Evolutionary conservation across 2,329 filamentous ascomycete species (phyloP).

Genomic region (Intubia oerlemansii): DNA sequence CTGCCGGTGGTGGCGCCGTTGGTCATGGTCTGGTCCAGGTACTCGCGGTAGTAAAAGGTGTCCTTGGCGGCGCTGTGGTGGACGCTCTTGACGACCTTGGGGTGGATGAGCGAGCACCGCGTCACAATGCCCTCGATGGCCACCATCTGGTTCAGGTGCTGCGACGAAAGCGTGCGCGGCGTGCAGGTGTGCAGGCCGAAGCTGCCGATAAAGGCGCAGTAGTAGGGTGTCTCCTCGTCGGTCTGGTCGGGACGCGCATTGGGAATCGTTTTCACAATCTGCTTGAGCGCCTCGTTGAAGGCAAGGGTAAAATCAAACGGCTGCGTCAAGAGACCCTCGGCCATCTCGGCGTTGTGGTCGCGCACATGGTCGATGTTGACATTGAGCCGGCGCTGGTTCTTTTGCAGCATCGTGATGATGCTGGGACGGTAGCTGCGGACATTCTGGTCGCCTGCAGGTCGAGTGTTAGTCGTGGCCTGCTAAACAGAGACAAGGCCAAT

Average conservation of each 20-base stretch:
- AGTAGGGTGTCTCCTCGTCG: conserved; percentile 65
- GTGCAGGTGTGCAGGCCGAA: conserved; percentile 94
- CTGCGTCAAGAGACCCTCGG: conserved; percentile 53
- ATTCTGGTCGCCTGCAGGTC: conserved; percentile 30
- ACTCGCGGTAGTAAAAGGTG: conserved; percentile 75
- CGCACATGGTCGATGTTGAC: conserved; percentile 83
- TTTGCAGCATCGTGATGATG: conserved; percentile 59
- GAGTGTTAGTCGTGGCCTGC: background rate
- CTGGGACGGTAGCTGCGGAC: conserved; percentile 66
- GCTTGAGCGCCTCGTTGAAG: conserved; percentile 78
- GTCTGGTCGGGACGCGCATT: conserved; percentile 57
- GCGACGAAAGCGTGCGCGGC: conserved; percentile 73
- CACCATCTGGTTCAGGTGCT: conserved; percentile 88
- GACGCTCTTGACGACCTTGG: conserved; percentile 95
- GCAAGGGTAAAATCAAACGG: conserved; percentile 79
- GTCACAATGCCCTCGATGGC: conserved; percentile 96
- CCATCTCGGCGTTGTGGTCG: conserved; percentile 65
- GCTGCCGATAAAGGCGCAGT: conserved; percentile 91
- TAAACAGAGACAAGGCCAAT: background rate
- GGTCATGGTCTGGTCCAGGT: conserved; percentile 94
- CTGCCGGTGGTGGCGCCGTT: conserved; percentile 74
- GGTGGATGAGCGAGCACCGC: conserved; percentile 81
- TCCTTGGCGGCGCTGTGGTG: conserved; percentile 82
- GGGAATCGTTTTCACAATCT: conserved; percentile 63
- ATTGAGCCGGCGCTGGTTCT: conserved; percentile 39